phyloP scores from a whole-genome alignment of 805 yeast species.

The Candida odintsovae region DNA sequence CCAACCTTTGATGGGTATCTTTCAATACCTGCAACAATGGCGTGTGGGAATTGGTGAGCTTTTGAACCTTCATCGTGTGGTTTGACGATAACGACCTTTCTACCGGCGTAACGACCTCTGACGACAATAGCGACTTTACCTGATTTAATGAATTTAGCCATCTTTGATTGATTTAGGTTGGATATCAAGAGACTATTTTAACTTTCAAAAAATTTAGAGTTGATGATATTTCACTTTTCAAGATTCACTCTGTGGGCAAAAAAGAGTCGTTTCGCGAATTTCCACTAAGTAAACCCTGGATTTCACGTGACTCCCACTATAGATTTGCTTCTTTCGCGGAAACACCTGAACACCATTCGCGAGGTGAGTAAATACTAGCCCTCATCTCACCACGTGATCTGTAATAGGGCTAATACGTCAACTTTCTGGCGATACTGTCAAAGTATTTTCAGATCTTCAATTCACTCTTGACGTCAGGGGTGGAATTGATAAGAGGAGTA shows the following conservation, averaged over 20 bases:
- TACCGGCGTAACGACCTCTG: conserved; percentile 97
- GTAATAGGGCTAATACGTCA: conserved; percentile 1
- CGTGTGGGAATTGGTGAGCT: conserved; percentile 98
- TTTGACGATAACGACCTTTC: conserved; percentile 97
- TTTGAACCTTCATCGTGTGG: conserved; percentile 99
- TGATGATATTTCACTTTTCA: conserved; percentile 23
- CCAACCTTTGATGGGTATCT: conserved; percentile 96
- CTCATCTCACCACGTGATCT: conserved; percentile 2
- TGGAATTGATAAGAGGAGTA: too few relatives aligned
- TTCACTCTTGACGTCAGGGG: too few relatives aligned
- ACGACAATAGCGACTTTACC: conserved; percentile 78
- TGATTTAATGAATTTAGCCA: conserved; percentile 99
- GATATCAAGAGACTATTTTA: not conserved
- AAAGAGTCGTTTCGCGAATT: conserved; percentile 14
- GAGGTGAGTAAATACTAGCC: not conserved
- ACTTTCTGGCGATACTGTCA: too few relatives aligned
- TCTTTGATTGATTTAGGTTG: conserved; percentile 28
- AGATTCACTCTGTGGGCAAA: conserved; percentile 3
- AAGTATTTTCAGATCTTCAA: too few relatives aligned
- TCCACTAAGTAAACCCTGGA: not conserved
- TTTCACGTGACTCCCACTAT: conserved; percentile 1
- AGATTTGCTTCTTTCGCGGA: not conserved
- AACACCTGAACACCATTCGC: conserved; percentile 9
- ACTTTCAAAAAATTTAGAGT: not conserved
- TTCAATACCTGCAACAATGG: conserved; percentile 98